Evolutionary conservation across 1,139 yeast genomes (phyloP).

Genomic region (Eremothecium cymbalariae): DNA sequence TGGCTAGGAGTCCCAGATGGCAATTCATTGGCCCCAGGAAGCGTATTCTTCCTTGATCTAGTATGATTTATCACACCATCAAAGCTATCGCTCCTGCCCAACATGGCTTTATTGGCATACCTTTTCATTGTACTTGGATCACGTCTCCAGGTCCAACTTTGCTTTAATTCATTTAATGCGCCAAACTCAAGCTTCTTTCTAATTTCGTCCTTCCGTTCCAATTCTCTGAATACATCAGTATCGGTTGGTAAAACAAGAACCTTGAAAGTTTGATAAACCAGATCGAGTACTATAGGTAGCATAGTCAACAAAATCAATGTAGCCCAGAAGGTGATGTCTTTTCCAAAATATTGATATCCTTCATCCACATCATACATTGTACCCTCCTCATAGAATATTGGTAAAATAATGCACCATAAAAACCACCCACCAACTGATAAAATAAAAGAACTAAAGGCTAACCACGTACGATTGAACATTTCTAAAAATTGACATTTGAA

Average conservation of each 20-base stretch:
- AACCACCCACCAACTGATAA: constrained; percentile 85
- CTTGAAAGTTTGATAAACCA: constrained; percentile 50
- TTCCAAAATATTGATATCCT: constrained; percentile 62
- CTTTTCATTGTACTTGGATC: constrained; percentile 31
- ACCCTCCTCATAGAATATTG: constrained; percentile 53
- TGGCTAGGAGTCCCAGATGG: constrained; percentile 46
- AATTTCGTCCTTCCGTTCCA: constrained; percentile 63
- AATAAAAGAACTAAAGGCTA: constrained; percentile 59
- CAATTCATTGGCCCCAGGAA: constrained; percentile 35
- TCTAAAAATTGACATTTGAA: constrained; percentile 75
- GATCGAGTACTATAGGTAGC: constrained; percentile 59
- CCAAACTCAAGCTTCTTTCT: constrained; percentile 64
- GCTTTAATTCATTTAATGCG: constrained; percentile 63
- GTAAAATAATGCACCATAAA: constrained; percentile 74
- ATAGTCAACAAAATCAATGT: constrained; percentile 48
- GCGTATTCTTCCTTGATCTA: constrained; percentile 24
- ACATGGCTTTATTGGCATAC: constrained; percentile 22
- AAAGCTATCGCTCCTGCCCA: constrained; percentile 8
- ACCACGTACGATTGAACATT: constrained; percentile 70
- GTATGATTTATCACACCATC: constrained; percentile 8
- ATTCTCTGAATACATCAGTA: constrained; percentile 66
- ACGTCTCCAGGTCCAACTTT: constrained; percentile 65
- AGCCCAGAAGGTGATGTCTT: constrained; percentile 82
- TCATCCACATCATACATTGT: constrained; percentile 73
- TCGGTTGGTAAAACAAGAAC: constrained; percentile 58